Percentiles rank a stretch among this genome's conserved stretches.
Conservation (phyloP, 2,329 filamentous ascomycete species). For the Dactylellina leptospora region DNA sequence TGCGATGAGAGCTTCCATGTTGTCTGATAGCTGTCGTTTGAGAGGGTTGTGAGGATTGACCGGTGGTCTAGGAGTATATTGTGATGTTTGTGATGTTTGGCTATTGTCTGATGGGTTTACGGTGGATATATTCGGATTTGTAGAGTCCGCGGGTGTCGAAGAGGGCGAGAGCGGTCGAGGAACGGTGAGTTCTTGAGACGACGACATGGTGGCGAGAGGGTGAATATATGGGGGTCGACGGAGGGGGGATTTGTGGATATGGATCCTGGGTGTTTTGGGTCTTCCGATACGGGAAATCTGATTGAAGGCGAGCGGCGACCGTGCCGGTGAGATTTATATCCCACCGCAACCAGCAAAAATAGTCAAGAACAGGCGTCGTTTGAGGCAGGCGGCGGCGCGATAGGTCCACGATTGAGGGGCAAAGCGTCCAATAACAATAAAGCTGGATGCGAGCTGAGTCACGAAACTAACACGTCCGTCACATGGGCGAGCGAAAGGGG, state of each 20-base stretch:
- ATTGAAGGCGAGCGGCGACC: not conserved
- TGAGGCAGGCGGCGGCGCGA: slow-evolving; percentile 22
- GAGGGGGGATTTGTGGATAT: not conserved
- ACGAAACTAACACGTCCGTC: slow-evolving; percentile 53
- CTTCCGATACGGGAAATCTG: slow-evolving; percentile 22
- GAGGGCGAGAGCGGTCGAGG: slow-evolving; percentile 6
- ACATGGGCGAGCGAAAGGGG: slow-evolving; percentile 30
- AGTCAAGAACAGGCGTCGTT: slow-evolving; percentile 10
- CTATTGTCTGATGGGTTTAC: slow-evolving; percentile 15
- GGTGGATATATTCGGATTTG: slow-evolving; percentile 6
- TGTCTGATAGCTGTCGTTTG: slow-evolving; percentile 50
- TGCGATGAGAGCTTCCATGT: slow-evolving; percentile 51
- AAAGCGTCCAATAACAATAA: slow-evolving; percentile 48
- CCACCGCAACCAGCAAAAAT: slow-evolving; percentile 14
- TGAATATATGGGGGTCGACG: slow-evolving; percentile 19
- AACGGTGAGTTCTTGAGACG: slow-evolving; percentile 22
- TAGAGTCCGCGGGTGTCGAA: not conserved
- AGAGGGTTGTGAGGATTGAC: slow-evolving; percentile 35
- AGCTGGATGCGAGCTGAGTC: slow-evolving; percentile 46
- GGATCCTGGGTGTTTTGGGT: slow-evolving; percentile 10
- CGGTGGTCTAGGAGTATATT: slow-evolving; percentile 11
- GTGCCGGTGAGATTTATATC: slow-evolving; percentile 32
- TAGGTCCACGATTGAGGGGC: slow-evolving; percentile 43
- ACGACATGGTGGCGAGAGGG: slow-evolving; percentile 28
- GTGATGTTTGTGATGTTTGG: slow-evolving; percentile 16